Evolutionary conservation across 805 yeast genomes (phyloP), one percentile per base, ranked within the genome.

Genomic region (Metschnikowia colocasiae): DNA sequence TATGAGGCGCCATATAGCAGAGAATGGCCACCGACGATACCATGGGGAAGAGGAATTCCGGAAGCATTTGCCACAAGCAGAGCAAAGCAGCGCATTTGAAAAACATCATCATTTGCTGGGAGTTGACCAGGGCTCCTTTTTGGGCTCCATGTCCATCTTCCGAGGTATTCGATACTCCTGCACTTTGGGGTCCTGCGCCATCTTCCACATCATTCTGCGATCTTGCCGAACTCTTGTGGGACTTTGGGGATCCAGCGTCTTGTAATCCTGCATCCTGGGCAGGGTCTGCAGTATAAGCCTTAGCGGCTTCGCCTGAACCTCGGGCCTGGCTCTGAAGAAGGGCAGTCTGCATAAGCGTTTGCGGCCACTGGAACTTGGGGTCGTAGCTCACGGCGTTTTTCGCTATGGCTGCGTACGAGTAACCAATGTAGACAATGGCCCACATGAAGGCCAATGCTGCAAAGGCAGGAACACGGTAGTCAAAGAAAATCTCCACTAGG

Each of bases 371-470:
- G 49, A 75, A 74, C 40, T 74, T 73, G 0, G 78, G 76, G 50
- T 77, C 80, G 52, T 74, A 74, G 6, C 76, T 57, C 19, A 77
- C 70, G 34, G 72, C 62, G 33, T 64, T 59, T 46, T 74, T 68
- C 3, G 80, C 80, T 19, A 77, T 71, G 0, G 79, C 79, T 10
- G 79, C 80, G 55, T 73, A 76, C 1, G 82, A 74, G 55, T 76
- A 77, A 0, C 82, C 82, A 1, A 73, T 68, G 61, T 76, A 75
- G 15, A 76, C 80, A 39, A 77, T 77, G 4, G 79, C 65, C 62
- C 71, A 72, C 81, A 77, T 77, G 56, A 75, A 77, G 2, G 63
- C 52, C 6, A 76, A 55, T 2, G 80, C 77, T 4, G 67, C 62
- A 1, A 36, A 26, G 1, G 59, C 46, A 3, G 57, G 59, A 3